Base-by-base conservation (phyloP, 2,329 filamentous ascomycete genomes). In the Claviceps maximensis region DNA sequence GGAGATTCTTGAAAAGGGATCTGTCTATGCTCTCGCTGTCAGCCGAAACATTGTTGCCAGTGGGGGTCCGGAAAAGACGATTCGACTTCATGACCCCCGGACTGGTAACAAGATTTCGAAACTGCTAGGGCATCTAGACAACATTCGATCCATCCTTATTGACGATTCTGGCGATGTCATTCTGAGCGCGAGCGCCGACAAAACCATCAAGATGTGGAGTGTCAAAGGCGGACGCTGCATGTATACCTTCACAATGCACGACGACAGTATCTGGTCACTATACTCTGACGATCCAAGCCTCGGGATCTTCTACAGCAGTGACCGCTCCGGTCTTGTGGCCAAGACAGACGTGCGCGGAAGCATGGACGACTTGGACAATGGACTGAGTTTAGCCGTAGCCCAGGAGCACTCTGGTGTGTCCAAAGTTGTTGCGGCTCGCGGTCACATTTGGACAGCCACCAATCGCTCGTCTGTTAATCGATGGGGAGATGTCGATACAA, bases 231-330 rank as follows among this genome's bases (percentile, higher is more conserved):
- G 93, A 53, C 80, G 93, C 60, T 98, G 93, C 75, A 91, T 97
- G 85, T 89, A 96, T 69, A 98, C 93, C 0, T 79, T 98, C 61
- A 96, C 90, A 52, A 98, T 98, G 93, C 93, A 98, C 71, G 95
- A 95, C 64, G 89, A 95, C 64, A 96, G 90, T 65, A 88, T 98
- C 23, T 98, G 93, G 93, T 94, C 89, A 1, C 75, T 98, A 23
- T 95, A 86, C 68, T 96, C 93, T 0, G 84, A 91, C 52, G 82
- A 95, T 61, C 89, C 90, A 0, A 79, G 86, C 54, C 77, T 98
- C 4, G 84, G 85, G 10, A 80, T 95, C 31, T 97, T 98, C 68
- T 97, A 97, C 71, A 97, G 91, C 53, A 87, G 86, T 60, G 93
- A 98, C 69, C 84, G 91, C 50, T 90, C 89, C 1, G 93, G 93